Percentiles rank a stretch among this genome's conserved stretches.
Evolutionary conservation across 352 stramenopile genomes (phyloP).

Genomic region (Phytopythium litorale): DNA sequence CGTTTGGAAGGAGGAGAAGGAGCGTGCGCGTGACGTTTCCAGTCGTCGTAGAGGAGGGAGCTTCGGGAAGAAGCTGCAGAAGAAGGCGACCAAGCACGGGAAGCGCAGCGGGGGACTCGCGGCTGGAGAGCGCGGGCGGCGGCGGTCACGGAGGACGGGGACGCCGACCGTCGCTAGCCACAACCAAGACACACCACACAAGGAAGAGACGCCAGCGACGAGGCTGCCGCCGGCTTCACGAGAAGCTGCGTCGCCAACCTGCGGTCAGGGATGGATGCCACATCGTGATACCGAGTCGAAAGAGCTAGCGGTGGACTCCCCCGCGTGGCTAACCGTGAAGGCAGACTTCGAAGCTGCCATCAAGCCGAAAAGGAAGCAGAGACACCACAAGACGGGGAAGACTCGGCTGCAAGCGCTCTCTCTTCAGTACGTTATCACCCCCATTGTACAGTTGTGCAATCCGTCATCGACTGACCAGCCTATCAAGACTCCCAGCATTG

Average conservation of each 20-base stretch:
- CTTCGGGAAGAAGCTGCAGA: constrained; percentile 1
- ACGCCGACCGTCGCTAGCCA: not conserved
- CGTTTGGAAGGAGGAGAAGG: not conserved
- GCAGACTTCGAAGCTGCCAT: not conserved
- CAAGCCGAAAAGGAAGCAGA: not conserved
- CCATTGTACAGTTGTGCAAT: not conserved
- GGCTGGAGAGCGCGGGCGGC: not conserved
- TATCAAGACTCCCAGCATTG: constrained; percentile 4
- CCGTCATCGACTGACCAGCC: not conserved
- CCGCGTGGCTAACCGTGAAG: not conserved
- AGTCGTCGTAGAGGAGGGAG: constrained; percentile 2
- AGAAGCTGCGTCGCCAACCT: not conserved
- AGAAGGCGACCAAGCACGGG: not conserved
- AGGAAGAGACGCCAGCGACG: not conserved
- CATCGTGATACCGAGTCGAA: not conserved
- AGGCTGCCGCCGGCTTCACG: not conserved
- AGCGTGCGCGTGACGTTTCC: not conserved
- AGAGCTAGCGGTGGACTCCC: not conserved
- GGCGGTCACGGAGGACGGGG: not conserved
- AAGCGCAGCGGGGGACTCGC: not conserved
- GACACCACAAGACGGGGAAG: not conserved
- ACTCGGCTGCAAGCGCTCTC: not conserved
- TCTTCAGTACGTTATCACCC: constrained; percentile 5
- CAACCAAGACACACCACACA: not conserved
- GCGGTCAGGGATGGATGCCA: not conserved